Evolutionary conservation across 257 asterid species (phyloP).

Genomic region (Ophiorrhiza pumila): DNA sequence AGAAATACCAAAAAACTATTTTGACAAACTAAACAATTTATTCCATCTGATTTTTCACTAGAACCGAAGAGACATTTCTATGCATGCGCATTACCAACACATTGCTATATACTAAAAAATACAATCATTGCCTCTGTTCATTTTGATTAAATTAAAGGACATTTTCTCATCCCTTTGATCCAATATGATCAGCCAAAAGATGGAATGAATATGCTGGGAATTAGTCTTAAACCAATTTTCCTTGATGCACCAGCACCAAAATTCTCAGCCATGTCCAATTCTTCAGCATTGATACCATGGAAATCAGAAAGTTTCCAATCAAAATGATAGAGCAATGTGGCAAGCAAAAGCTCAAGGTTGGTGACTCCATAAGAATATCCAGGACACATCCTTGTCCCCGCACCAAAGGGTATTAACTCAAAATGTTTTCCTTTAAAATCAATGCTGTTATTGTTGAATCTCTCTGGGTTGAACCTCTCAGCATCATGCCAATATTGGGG

Average conservation of each 20-base stretch:
- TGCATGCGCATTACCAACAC: too few species aligned
- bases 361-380: slow-evolving; percentile 18
- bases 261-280: slow-evolving; percentile 20
- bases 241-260: slow-evolving; percentile 1
- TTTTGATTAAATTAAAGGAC: too few species aligned
- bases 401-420: slow-evolving; percentile 30
- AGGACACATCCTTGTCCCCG: slow-evolving; percentile 30
- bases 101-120: too few species aligned
- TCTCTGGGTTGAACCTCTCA: slow-evolving; percentile 19
- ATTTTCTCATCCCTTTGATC: too few species aligned
- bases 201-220: not conserved
- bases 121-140: too few species aligned
- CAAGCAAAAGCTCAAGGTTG: slow-evolving; percentile 19
- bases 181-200: not conserved
- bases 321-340: slow-evolving; percentile 21
- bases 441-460: slow-evolving; percentile 15
- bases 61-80: too few species aligned
- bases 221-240: not conserved
- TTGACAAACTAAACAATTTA: too few species aligned
- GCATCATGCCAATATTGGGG: slow-evolving; percentile 24
- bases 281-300: not conserved
- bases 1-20: too few species aligned
- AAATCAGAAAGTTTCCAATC: slow-evolving; percentile 29
- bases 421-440: slow-evolving; percentile 25
- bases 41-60: too few species aligned